A percentile compares a stretch with the other conserved stretches of the same genome.
Evolutionary conservation across 164 flowering plant genomes (phyloP).

Genomic region (Liquidambar formosana): DNA sequence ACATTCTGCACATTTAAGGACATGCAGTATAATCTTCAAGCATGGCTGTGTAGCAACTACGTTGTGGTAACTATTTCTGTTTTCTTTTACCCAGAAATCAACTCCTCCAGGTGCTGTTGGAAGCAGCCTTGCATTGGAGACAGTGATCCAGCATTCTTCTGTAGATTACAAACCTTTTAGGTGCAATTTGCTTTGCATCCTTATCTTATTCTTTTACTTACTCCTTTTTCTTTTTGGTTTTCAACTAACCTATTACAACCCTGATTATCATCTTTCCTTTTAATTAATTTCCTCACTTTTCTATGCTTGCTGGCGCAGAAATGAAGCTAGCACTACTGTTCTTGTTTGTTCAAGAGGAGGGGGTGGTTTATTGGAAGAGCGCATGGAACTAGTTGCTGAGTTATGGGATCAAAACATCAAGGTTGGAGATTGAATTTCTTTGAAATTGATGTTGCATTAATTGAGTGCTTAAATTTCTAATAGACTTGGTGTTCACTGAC

Average conservation of each 20-base stretch:
- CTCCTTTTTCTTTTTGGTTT: neutral
- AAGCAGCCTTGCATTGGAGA: slow-evolving; percentile 84
- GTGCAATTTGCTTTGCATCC: slow-evolving; percentile 28
- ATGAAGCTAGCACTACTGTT: slow-evolving; percentile 50
- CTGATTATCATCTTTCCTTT: neutral
- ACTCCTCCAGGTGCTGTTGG: slow-evolving; percentile 89
- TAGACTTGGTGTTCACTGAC: neutral
- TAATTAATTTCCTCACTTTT: neutral
- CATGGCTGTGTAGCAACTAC: neutral
- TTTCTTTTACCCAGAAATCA: slow-evolving; percentile 52
- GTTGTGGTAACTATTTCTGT: neutral
- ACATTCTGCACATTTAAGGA: neutral
- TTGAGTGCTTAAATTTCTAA: neutral
- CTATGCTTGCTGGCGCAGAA: slow-evolving; percentile 40
- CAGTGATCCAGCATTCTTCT: slow-evolving; percentile 60
- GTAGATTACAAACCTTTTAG: slow-evolving; percentile 54
- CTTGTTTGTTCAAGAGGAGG: slow-evolving; percentile 95
- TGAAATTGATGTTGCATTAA: neutral
- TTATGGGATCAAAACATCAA: slow-evolving; percentile 84
- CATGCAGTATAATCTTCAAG: neutral
- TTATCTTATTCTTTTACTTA: neutral
- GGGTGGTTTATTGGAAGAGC: slow-evolving; percentile 84
- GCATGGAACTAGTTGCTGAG: slow-evolving; percentile 89
- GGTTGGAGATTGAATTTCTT: slow-evolving; percentile 32
- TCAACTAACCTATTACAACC: neutral